These are phyloP conservation scores for Citrullus mucosospermus DNA, from an alignment of 306 rosid genomes.

Conservation along the genomic window DNA sequence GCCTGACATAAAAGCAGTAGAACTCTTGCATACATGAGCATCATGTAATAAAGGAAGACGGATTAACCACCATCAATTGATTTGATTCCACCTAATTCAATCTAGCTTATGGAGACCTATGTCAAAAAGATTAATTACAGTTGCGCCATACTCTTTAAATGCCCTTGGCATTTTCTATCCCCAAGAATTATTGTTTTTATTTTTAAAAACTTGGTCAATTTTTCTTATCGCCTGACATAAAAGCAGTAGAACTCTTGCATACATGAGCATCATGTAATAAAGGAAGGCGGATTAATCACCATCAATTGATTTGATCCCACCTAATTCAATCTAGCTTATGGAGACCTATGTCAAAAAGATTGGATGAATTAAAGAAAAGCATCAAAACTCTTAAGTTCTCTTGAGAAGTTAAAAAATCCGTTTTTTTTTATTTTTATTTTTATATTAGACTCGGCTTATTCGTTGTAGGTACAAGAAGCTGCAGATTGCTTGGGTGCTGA, in stretches of 20 bases:
- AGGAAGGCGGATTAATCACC: neutral
- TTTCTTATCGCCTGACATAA: neutral
- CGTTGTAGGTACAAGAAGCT: slow-evolving; percentile 75
- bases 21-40: neutral
- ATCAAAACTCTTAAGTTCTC: neutral
- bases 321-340: neutral
- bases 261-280: neutral
- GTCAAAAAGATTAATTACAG: neutral
- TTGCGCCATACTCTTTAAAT: neutral
- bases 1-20: neutral
- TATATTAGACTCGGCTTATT: slow-evolving; percentile 10
- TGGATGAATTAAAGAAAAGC: neutral
- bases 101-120: slow-evolving; percentile 1
- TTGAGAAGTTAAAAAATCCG: neutral
- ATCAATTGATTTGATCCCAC: neutral
- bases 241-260: neutral
- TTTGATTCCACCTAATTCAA: neutral
- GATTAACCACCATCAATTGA: neutral
- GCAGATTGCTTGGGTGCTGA: slow-evolving; percentile 96
- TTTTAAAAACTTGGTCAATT: neutral
- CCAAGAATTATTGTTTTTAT: neutral
- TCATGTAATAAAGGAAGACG: neutral
- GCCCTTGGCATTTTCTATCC: neutral
- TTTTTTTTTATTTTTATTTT: slow-evolving; percentile 10
- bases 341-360: neutral